Evolutionary conservation across 1,284 basidiomycete genomes (phyloP).

Genomic region (Ustilago bromivora): DNA sequence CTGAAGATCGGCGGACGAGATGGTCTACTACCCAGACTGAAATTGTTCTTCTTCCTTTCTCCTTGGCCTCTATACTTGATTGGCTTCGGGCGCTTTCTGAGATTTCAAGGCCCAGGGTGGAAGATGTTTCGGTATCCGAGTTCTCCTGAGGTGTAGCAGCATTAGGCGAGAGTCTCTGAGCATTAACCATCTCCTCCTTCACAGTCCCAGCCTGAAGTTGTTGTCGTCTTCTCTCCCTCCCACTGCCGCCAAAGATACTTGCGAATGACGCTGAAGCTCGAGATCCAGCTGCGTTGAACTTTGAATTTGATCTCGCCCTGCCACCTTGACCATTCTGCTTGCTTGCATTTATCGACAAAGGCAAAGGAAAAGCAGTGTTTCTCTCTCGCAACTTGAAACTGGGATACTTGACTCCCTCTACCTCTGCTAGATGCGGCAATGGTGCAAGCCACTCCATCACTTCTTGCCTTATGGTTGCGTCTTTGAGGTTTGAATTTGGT

Average conservation of each 20-base stretch:
- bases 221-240: conserved; percentile 23
- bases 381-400: conserved; percentile 66
- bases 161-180: conserved; percentile 9
- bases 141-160: background rate
- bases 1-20: conserved; percentile 25
- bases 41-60: conserved; percentile 9
- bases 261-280: conserved; percentile 47
- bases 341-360: conserved; percentile 73
- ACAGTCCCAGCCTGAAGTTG: conserved; percentile 4
- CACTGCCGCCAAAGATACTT: conserved; percentile 45
- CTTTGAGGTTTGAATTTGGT: conserved; percentile 72
- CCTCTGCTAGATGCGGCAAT: conserved; percentile 70
- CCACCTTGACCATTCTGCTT: conserved; percentile 10
- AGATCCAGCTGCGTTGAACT: conserved; percentile 15
- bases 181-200: conserved; percentile 18
- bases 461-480: conserved; percentile 73
- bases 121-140: conserved; percentile 3
- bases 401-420: conserved; percentile 43
- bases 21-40: conserved; percentile 32
- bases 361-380: conserved; percentile 76
- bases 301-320: conserved; percentile 27
- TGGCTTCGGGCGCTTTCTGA: background rate
- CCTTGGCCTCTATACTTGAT: background rate
- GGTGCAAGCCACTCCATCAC: conserved; percentile 71
- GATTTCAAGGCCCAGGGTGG: conserved; percentile 8